Percentiles rank a stretch among this genome's conserved stretches.
Conservation (phyloP, 2,329 filamentous ascomycete species). For the Penicillium sclerotigenum region DNA sequence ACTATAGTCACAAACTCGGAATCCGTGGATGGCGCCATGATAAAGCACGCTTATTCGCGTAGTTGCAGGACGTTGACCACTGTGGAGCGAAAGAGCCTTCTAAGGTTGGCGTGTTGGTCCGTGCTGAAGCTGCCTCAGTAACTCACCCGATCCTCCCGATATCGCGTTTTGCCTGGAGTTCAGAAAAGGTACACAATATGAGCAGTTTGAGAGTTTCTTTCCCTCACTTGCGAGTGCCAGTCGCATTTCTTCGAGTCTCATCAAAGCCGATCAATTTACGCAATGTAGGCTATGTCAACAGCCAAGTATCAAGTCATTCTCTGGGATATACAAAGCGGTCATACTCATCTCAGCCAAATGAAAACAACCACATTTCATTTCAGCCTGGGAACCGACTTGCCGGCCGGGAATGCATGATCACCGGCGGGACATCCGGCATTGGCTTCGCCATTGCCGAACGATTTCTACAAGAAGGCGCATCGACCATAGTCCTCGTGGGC, state of each 20-base stretch:
- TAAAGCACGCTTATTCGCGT: constrained; percentile 15
- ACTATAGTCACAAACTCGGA: constrained; percentile 62
- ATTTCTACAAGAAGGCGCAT: constrained; percentile 62
- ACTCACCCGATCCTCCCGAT: neutral
- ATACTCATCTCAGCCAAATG: constrained; percentile 9
- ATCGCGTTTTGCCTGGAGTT: neutral
- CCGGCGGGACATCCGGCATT: constrained; percentile 69
- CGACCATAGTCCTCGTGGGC: constrained; percentile 58
- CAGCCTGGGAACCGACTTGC: constrained; percentile 26
- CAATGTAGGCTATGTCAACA: neutral
- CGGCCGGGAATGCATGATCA: constrained; percentile 53
- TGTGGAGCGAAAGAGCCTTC: constrained; percentile 7
- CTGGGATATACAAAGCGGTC: neutral
- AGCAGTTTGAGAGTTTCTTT: neutral
- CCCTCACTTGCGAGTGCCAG: neutral
- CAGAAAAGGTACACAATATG: neutral
- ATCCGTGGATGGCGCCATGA: constrained; percentile 14
- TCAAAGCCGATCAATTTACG: neutral
- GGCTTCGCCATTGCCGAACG: constrained; percentile 63
- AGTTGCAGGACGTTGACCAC: constrained; percentile 4
- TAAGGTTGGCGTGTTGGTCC: constrained; percentile 8
- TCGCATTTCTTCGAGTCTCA: neutral
- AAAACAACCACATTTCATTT: constrained; percentile 1
- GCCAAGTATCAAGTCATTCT: neutral
- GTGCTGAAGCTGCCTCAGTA: constrained; percentile 9